A percentile compares a stretch with the other conserved stretches of the same genome.
Conservation (phyloP, 495 filamentous ascomycete genomes). For the Penicillium coprophilum region DNA sequence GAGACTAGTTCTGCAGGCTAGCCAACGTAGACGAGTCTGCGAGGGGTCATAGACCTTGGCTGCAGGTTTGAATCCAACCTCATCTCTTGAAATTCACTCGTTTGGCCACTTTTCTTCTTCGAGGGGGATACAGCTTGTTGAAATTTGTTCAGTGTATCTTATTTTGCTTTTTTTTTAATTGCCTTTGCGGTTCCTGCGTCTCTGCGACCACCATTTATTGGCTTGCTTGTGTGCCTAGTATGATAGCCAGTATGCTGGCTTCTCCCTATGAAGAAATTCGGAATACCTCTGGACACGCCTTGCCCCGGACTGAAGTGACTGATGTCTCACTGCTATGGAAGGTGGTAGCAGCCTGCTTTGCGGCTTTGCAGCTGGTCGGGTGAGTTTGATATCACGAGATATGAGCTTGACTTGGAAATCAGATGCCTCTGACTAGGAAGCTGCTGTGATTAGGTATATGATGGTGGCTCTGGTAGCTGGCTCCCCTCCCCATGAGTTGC, state of each 20-base stretch:
- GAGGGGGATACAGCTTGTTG: not conserved
- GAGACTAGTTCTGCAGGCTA: slow-evolving; percentile 3
- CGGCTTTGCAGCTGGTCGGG: slow-evolving; percentile 2
- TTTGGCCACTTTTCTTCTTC: not conserved
- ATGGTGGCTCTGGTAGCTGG: slow-evolving; percentile 2
- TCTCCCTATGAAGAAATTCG: not conserved
- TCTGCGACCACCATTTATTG: not conserved
- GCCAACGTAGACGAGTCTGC: not conserved
- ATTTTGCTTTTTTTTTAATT: not conserved
- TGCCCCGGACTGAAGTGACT: not conserved
- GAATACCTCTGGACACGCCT: not conserved
- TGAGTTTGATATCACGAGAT: not conserved
- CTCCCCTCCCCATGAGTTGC: not conserved
- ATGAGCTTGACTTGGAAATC: not conserved
- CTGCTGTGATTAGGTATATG: not conserved
- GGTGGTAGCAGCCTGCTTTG: not conserved
- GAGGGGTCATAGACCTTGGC: slow-evolving; percentile 1
- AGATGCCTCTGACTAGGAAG: not conserved
- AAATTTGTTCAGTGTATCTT: not conserved
- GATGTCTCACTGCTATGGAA: not conserved
- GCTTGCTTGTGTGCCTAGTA: not conserved
- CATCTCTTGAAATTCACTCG: not conserved
- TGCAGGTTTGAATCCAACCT: not conserved
- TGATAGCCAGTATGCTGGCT: not conserved
- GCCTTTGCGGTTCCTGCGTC: not conserved